Base-by-base conservation (phyloP, 805 yeast genomes). In the Metschnikowia baotianmanensis region DNA sequence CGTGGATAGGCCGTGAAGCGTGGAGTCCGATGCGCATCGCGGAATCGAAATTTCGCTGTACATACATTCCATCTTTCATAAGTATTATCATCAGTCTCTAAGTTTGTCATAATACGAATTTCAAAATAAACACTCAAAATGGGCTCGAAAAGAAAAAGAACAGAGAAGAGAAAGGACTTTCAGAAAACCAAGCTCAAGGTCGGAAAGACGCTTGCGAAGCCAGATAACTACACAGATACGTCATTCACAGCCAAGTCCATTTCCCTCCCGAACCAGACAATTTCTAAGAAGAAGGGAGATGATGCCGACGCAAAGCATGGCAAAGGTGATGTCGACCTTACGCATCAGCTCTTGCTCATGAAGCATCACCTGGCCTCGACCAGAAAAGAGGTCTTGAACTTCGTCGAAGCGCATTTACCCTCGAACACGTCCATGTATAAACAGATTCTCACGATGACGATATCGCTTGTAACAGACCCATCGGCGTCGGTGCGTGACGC, bases 211-310 rank as follows among this genome's bases (percentile, higher is more conserved):
- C 77, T 78, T 15, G 78, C 80, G 5, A 78, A 78, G 47, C 80
- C 89, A 5, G 77, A 80, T 15, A 87, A 88, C 57, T 78, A 74
- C 43, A 93, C 99, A 4, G 91, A 85, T 51, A 87, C 96, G 0
- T 83, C 95, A 0, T 91, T 91, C 64, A 77, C 75, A 31, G 81
- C 96, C 9, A 85, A 80, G 54, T 59, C 77, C 29, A 72, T 76
- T 42, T 62, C 73, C 22, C 61, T 76, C 25, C 79, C 77, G 8
- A 62, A 65, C 44, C 80, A 76, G 56, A 52, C 67, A 9, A 46
- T 72, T 7, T 45, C 52, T 22, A 54, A 52, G 31, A 54, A 40
- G 11, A 43, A 50, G 16, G 38, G 52, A 6, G 47, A 32, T 6
- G 40, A 31, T 10, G 37, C 42, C 3, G 29, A 51, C 11, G 26